Evolutionary conservation across 768 basidiomycete species (phyloP), one percentile per base, ranked within the genome.

Genomic region (Termitomyces sp.): DNA sequence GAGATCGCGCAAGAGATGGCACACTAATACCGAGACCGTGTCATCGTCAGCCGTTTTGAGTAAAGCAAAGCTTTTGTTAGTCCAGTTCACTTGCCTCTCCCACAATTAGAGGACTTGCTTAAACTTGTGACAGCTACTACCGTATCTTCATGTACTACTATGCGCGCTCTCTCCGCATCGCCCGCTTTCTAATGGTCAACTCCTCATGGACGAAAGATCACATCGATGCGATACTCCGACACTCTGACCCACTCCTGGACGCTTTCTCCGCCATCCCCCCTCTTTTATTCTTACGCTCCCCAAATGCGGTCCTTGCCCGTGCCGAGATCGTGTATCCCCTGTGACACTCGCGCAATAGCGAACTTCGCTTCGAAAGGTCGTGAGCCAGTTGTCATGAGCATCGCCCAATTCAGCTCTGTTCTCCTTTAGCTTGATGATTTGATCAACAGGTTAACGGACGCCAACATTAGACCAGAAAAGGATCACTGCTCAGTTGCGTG

Each of bases 141-240:
- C 86, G 87, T 53, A 66, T 94, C 7, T 92, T 92, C 74, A 94
- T 96, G 81, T 84, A 85, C 62, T 82, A 90, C 58, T 98, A 99
- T 72, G 79, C 91, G 1, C 72, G 80, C 3, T 88, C 89, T 11
- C 85, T 99, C 35, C 82, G 84, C 28, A 81, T 81, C 44, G 87
- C 94, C 2, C 83, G 79, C 58, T 91, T 92, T 73, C 65, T 91
- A 48, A 94, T 96, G 92, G 94, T 92, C 67, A 98, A 98, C 74
- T 97, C 94, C 4, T 87, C 91, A 0, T 98, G 97, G 96, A 98
- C 96, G 2, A 86, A 88, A 67, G 81, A 81, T 45, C 97, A 98
- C 68, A 78, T 98, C 63, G 82, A 91, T 65, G 78, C 84, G 1
- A 88, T 97, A 53, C 77, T 97, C 20, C 76, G 75, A 16, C 78